Evolutionary conservation across 2,329 filamentous ascomycete genomes (phyloP), one percentile per base, ranked within the genome.

Genomic region (Huntiella decipiens): DNA sequence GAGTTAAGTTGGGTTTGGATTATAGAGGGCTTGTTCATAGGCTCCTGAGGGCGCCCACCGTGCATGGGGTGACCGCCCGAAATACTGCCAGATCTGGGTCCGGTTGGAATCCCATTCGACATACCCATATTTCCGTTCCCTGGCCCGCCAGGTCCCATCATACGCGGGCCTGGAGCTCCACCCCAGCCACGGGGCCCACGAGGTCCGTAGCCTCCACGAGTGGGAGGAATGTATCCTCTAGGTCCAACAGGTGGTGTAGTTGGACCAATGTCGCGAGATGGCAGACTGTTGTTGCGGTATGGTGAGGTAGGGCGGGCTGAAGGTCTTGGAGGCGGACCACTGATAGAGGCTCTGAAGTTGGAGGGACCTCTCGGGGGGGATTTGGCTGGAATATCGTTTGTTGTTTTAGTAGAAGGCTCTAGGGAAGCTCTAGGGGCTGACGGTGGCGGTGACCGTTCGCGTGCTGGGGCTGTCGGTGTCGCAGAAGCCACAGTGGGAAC

Each of bases 51-150:
- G 12, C n/a, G 38, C 10, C 3, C 17, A 2, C 17, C 17, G 17
- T 19, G 17, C 10, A 22, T 19, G 38, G 19, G n/a, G 10, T 11
- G 5, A 12, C n/a, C 17, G 19, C 32, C 28, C 4, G 42, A 34
- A n/a, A 38, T 22, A 71, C 71, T 3, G 71, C 71, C 1, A 71
- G 74, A 3, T 70, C 71, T 2, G 71, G 71, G 68, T 2, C 68
- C 68, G 0, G 68, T 72, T 2, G 68, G 68, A 33, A 71, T 68
- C 34, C 53, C 52, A 13, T 60, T 58, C 6, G 13, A 12, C 33
- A 35, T 35, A 6, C 33, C 33, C 33, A 11, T 13, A 13, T 63
- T 61, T 3, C 60, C 56, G 5, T 62, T 59, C 13, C 56, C 55
- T 19, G 17, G 17, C 5, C 60, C 58, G 7, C 34, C 37, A 11